Percentiles rank a stretch among this genome's conserved stretches.
Evolutionary conservation across 1,284 basidiomycete genomes (phyloP).

Genomic region (Golubevia sp.): DNA sequence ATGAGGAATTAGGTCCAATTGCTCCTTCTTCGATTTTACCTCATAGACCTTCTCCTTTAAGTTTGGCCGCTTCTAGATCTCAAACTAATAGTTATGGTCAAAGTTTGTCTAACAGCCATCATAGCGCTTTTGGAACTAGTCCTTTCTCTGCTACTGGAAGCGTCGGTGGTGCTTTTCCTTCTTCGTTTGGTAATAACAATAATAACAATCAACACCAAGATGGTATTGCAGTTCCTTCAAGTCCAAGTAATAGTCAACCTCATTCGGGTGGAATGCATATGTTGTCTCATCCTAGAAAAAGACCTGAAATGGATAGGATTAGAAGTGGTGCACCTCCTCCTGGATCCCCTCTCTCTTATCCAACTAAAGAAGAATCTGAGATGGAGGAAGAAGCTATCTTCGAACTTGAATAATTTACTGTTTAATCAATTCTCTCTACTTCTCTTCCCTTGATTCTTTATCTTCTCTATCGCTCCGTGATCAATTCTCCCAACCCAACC

Average conservation of each 20-base stretch:
- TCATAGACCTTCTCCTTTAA: constrained; percentile 14
- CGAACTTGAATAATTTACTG: constrained; percentile 55
- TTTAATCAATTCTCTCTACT: no score
- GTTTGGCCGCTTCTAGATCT: constrained; percentile 5
- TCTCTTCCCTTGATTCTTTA: no score
- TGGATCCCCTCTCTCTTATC: constrained; percentile 33
- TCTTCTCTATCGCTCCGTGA: no score
- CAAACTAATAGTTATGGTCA: constrained; percentile 1
- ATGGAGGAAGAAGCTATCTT: constrained; percentile 56
- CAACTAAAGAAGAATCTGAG: constrained; percentile 25
- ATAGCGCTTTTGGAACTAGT: background rate
- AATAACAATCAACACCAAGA: no score
- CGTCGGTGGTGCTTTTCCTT: background rate
- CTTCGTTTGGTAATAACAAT: background rate
- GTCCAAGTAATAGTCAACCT: background rate
- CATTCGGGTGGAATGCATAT: constrained; percentile 20
- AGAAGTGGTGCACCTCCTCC: constrained; percentile 20
- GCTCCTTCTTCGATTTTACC: constrained; percentile 38
- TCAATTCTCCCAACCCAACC: no score
- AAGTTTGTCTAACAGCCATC: background rate
- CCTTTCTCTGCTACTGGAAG: background rate
- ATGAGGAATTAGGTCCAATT: constrained; percentile 35
- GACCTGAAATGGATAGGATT: constrained; percentile 11
- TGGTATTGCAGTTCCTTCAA: constrained; percentile 4
- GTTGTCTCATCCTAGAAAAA: constrained; percentile 19